Conservation (phyloP, 148 eudicot genomes). For the Hydrangea macrophylla region DNA sequence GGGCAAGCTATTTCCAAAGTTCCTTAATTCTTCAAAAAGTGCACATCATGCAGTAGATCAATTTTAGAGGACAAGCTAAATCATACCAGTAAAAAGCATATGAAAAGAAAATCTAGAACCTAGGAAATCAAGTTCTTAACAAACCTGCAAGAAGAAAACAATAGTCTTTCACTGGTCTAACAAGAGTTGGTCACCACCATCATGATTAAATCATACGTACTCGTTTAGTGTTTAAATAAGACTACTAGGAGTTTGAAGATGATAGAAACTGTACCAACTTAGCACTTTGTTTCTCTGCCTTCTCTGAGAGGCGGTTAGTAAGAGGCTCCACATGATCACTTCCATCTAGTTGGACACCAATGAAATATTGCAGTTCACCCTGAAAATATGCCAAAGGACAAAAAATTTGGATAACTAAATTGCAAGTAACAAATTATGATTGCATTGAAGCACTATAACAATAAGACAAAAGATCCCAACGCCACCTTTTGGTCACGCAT, state of each 20-base stretch:
- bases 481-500: slow-evolving; percentile 97
- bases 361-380: slow-evolving; percentile 99
- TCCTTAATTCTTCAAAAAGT: neutral
- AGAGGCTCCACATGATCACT: slow-evolving; percentile 96
- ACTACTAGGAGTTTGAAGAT: neutral
- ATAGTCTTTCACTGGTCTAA: neutral
- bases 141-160: neutral
- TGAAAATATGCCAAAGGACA: slow-evolving; percentile 24
- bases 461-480: slow-evolving; percentile 1
- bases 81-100: too few species aligned
- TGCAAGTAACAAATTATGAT: neutral
- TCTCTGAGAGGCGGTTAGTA: slow-evolving; percentile 85
- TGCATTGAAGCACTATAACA: too few species aligned
- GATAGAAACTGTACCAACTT: slow-evolving; percentile 57
- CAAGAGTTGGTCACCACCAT: neutral
- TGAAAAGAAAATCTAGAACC: neutral
- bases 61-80: neutral
- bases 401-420: neutral
- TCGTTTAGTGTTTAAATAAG: neutral
- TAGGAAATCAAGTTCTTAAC: neutral
- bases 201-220: neutral
- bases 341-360: slow-evolving; percentile 99
- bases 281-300: slow-evolving; percentile 73
- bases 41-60: neutral
- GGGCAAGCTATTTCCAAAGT: too few species aligned